These are phyloP conservation scores for Hanseniaspora mollemarum DNA, from an alignment of 805 yeast genomes.

Conservation along the genomic window DNA sequence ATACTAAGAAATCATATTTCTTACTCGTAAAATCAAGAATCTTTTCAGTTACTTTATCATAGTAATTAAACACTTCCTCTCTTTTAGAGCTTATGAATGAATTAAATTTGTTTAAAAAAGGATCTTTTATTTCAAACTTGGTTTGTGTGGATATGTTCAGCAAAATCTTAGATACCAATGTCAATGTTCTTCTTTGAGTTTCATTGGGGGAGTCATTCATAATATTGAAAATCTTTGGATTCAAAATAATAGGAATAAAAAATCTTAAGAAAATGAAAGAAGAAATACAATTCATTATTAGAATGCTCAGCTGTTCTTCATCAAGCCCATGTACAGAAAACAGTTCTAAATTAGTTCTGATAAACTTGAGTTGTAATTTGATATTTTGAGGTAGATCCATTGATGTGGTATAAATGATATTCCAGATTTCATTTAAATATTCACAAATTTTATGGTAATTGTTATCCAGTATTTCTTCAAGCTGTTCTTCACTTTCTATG, in stretches of 20 bases:
- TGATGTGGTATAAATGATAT: slow-evolving; percentile 48
- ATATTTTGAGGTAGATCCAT: slow-evolving; percentile 65
- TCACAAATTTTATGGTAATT: slow-evolving; percentile 41
- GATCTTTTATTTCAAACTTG: slow-evolving; percentile 70
- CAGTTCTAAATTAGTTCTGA: slow-evolving; percentile 54
- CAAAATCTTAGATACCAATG: slow-evolving; percentile 67
- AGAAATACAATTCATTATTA: slow-evolving; percentile 60
- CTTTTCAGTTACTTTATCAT: slow-evolving; percentile 59
- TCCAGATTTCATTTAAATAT: slow-evolving; percentile 55
- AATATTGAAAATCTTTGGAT: slow-evolving; percentile 74
- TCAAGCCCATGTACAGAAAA: slow-evolving; percentile 34
- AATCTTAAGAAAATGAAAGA: slow-evolving; percentile 76
- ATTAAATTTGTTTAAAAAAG: slow-evolving; percentile 64
- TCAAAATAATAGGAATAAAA: slow-evolving; percentile 82
- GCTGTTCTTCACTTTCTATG: slow-evolving; percentile 17
- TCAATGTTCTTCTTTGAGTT: slow-evolving; percentile 61
- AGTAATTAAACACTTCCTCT: slow-evolving; percentile 52
- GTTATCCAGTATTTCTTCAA: slow-evolving; percentile 27
- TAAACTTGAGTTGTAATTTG: slow-evolving; percentile 48
- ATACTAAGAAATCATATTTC: slow-evolving; percentile 34
- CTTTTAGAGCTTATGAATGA: slow-evolving; percentile 48
- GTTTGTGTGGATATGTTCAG: slow-evolving; percentile 71
- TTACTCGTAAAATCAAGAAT: slow-evolving; percentile 53
- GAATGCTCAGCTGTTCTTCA: slow-evolving; percentile 36
- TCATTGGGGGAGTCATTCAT: slow-evolving; percentile 62